Conservation (phyloP, 2,329 filamentous ascomycete species). For the Paraconiothyrium sp. region DNA sequence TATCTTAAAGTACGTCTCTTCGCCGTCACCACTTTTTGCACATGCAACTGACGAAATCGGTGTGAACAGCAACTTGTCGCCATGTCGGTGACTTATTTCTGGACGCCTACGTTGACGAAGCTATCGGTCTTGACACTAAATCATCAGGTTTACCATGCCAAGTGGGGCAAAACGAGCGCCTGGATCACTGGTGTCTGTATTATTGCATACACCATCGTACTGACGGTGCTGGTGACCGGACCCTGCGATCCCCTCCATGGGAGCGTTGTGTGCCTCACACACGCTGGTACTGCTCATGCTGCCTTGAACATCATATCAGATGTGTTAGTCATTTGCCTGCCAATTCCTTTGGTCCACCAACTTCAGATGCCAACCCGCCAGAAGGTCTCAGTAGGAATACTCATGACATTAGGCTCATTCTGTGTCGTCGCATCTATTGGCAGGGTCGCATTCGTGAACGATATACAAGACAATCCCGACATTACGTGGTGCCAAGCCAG, state of each 20-base stretch:
- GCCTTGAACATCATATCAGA: conserved; percentile 7
- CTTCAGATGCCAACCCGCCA: conserved; percentile 7
- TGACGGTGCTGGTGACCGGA: conserved; percentile 6
- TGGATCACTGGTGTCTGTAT: not conserved
- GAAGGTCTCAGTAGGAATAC: conserved; percentile 5
- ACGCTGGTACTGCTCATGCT: conserved; percentile 6
- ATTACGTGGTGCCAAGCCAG: conserved; percentile 12
- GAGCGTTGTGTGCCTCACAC: conserved; percentile 5
- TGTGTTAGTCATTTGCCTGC: not conserved
- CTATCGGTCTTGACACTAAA: conserved; percentile 2
- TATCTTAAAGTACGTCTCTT: conserved; percentile 1
- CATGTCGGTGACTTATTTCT: conserved; percentile 7
- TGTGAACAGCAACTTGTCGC: conserved; percentile 1
- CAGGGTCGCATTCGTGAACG: conserved; percentile 1
- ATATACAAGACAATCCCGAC: conserved; percentile 6
- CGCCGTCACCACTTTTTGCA: not conserved
- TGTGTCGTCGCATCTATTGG: conserved; percentile 6
- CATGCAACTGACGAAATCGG: not conserved
- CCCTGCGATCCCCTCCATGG: conserved; percentile 9
- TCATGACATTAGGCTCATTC: conserved; percentile 8
- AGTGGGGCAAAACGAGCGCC: conserved; percentile 3
- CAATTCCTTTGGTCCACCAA: conserved; percentile 8
- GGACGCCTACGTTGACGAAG: conserved; percentile 2
- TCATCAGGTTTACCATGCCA: conserved; percentile 6
- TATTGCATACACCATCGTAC: conserved; percentile 2